A percentile compares a stretch with the other conserved stretches of the same genome.
Evolutionary conservation across 768 basidiomycete species (phyloP).

Genomic region (Russula sp.): DNA sequence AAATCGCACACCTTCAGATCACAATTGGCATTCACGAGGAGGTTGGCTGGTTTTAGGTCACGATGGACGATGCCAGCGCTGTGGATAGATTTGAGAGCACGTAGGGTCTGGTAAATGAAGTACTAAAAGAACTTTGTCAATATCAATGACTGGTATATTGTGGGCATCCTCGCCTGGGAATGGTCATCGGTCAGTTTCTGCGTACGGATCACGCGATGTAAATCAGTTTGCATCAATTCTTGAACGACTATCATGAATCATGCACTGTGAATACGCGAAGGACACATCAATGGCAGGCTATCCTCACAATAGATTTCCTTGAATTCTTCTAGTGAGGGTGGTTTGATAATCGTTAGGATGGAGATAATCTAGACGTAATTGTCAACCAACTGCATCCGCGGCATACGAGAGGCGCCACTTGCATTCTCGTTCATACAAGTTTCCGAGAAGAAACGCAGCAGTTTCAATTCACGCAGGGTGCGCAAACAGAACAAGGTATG

Average conservation of each 20-base stretch:
- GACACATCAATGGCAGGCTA: not conserved
- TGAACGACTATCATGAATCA: slow-evolving; percentile 56
- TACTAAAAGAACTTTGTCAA: slow-evolving; percentile 46
- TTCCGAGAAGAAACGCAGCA: slow-evolving; percentile 81
- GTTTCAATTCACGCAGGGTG: slow-evolving; percentile 88
- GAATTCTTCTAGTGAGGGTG: slow-evolving; percentile 68
- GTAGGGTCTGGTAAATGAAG: slow-evolving; percentile 80
- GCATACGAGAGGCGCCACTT: slow-evolving; percentile 30
- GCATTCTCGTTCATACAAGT: slow-evolving; percentile 81
- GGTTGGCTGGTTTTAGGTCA: slow-evolving; percentile 83
- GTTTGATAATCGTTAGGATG: slow-evolving; percentile 88
- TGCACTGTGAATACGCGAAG: slow-evolving; percentile 8
- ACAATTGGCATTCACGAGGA: slow-evolving; percentile 85
- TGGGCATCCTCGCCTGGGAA: slow-evolving; percentile 53
- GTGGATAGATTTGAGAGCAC: slow-evolving; percentile 87
- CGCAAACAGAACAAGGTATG: slow-evolving; percentile 88
- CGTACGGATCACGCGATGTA: slow-evolving; percentile 89
- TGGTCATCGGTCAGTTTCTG: slow-evolving; percentile 91
- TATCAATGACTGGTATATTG: not conserved
- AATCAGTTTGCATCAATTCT: slow-evolving; percentile 86
- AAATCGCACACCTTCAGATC: slow-evolving; percentile 90
- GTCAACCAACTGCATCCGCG: slow-evolving; percentile 13
- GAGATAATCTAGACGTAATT: slow-evolving; percentile 68
- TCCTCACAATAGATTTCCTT: slow-evolving; percentile 80
- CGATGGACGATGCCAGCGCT: slow-evolving; percentile 78